Evolutionary conservation across 257 asterid species (phyloP).

Genomic region (Solanum raphanifolium): DNA sequence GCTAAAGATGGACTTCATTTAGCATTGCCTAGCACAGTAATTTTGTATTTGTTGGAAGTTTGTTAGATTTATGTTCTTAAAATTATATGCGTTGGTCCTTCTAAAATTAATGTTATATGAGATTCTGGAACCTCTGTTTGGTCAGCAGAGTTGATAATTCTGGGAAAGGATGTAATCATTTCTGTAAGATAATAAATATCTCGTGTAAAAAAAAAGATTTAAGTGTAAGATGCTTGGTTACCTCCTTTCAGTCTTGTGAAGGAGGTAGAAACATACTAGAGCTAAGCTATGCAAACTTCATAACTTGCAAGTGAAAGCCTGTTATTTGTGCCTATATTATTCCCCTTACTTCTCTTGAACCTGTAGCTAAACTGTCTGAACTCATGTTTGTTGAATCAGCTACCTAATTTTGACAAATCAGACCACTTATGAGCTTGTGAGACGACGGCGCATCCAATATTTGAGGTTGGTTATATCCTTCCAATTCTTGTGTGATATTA

Average conservation of each 20-base stretch:
- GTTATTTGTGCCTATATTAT: not conserved
- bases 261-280: not conserved
- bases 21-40: not conserved
- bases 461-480: slow-evolving; percentile 48
- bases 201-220: not conserved
- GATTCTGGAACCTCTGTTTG: not conserved
- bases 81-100: not conserved
- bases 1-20: not conserved
- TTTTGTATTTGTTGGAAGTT: not conserved
- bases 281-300: not conserved
- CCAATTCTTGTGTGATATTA: not conserved
- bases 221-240: not conserved
- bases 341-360: not conserved
- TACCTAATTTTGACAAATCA: slow-evolving; percentile 87
- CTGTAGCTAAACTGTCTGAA: not conserved
- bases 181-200: not conserved
- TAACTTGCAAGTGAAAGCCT: not conserved
- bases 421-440: slow-evolving; percentile 91
- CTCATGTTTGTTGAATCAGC: slow-evolving; percentile 37
- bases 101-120: not conserved
- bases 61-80: not conserved
- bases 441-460: slow-evolving; percentile 74
- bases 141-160: not conserved
- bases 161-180: not conserved
- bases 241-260: not conserved